Percentiles rank a stretch among this genome's conserved stretches.
Conservation (phyloP, 176 grass and related monocot species). For the Triticum aestivum region IWGSC_CS_RefSeq_v2.1 NC_057807.1:678850052-678850551, state of each 20-base stretch:
- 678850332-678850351: not conserved
- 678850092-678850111: no score
- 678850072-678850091: no score
- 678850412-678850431: not conserved
- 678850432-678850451: not conserved
- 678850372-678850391: not conserved
- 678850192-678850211: not conserved
- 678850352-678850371: not conserved
- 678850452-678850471: not conserved
- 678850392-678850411: not conserved
- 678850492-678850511: conserved; percentile 76
- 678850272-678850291: not conserved
- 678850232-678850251: not conserved
- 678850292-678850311: not conserved
- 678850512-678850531: no score
- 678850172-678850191: not conserved
- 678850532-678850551: no score
- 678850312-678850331: not conserved
- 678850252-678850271: not conserved
- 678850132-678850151: no score
- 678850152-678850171: no score
- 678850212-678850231: not conserved
- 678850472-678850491: conserved; percentile 26
- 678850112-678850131: no score
- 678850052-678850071: no score